phyloP scores from a whole-genome alignment of 2,329 filamentous ascomycete genomes.

The Diaporthe humulicola region DNA sequence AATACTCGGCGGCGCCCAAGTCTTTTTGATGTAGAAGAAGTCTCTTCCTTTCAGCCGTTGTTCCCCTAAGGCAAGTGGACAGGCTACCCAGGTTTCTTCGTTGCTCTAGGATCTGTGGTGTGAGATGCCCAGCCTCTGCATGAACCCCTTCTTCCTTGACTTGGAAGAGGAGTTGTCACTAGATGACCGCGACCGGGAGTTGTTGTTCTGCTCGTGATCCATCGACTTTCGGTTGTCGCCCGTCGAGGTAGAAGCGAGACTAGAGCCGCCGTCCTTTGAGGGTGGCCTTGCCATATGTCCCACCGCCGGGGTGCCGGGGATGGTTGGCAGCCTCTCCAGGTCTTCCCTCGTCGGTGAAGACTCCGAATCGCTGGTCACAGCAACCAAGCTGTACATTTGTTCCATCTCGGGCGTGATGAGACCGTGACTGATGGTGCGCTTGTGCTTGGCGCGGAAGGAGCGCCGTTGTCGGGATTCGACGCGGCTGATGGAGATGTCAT shows the following conservation, averaged over 20 bases:
- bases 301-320: constrained; percentile 34
- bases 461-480: constrained; percentile 59
- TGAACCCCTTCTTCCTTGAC: constrained; percentile 37
- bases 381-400: constrained; percentile 48
- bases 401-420: constrained; percentile 55
- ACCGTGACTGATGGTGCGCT: constrained; percentile 61
- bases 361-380: constrained; percentile 44
- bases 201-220: constrained; percentile 1
- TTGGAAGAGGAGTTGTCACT: constrained; percentile 35
- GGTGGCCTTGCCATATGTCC: constrained; percentile 42
- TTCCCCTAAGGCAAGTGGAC: not conserved
- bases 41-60: not conserved
- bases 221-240: constrained; percentile 43
- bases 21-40: not conserved
- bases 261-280: constrained; percentile 57
- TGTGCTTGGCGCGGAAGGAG: constrained; percentile 62
- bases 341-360: constrained; percentile 34
- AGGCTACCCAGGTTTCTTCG: not conserved
- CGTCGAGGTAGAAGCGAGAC: constrained; percentile 48
- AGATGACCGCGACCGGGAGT: constrained; percentile 19
- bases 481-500: constrained; percentile 62
- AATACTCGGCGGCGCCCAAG: not conserved
- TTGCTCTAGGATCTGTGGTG: constrained; percentile 27
- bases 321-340: constrained; percentile 40
- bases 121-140: constrained; percentile 37